These are phyloP conservation scores for Beta lomatogona DNA, from an alignment of 179 eudicot genomes.

Conservation along the genomic window DNA sequence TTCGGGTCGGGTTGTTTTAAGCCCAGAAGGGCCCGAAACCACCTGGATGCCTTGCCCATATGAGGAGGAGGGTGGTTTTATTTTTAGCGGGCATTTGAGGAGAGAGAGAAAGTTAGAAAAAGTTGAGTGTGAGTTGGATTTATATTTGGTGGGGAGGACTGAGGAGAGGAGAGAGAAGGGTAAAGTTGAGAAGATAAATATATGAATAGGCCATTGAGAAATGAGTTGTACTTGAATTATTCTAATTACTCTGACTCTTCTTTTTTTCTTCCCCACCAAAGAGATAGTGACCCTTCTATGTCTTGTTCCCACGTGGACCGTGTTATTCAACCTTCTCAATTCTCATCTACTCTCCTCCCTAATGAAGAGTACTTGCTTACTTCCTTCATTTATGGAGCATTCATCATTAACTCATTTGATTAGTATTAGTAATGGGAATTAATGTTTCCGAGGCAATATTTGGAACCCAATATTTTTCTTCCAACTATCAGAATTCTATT, in stretches of 20 bases:
- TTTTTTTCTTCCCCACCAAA: background rate
- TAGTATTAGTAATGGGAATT: too few relatives aligned
- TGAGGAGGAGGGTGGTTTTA: background rate
- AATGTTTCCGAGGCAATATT: too few relatives aligned
- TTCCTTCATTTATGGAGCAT: too few relatives aligned
- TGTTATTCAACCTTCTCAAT: background rate
- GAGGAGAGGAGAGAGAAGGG: background rate
- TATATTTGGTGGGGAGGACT: too few relatives aligned
- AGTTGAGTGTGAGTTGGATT: background rate
- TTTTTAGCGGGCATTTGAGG: slow-evolving; percentile 31
- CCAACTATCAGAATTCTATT: too few relatives aligned
- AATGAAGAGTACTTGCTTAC: too few relatives aligned
- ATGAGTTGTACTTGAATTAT: background rate
- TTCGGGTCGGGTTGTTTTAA: slow-evolving; percentile 33
- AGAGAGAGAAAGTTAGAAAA: background rate
- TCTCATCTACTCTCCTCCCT: too few relatives aligned
- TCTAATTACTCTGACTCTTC: background rate
- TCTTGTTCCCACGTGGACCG: slow-evolving; percentile 13
- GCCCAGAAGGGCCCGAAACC: slow-evolving; percentile 49
- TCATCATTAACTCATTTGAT: too few relatives aligned
- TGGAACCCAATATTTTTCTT: too few relatives aligned
- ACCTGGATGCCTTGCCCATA: slow-evolving; percentile 51
- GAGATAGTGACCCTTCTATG: slow-evolving; percentile 1
- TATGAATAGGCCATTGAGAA: background rate
- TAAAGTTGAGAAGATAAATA: slow-evolving; percentile 6